Percentiles rank a stretch among this genome's conserved stretches.
These are phyloP conservation scores for Corylus americana DNA, from an alignment of 306 rosid species.

Conservation along the genomic window DNA sequence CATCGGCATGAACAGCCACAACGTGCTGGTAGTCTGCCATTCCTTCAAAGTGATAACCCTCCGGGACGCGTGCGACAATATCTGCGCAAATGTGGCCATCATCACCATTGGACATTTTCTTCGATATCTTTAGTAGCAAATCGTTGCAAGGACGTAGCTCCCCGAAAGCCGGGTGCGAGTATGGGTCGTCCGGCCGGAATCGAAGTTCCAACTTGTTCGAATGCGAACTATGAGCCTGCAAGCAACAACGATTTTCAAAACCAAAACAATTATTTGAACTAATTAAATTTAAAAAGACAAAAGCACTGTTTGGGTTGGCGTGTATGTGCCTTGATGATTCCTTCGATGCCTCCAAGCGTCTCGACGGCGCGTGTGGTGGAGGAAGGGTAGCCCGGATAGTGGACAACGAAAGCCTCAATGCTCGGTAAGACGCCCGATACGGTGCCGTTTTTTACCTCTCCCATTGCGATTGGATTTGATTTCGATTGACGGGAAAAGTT, in stretches of 20 bases:
- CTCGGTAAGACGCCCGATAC: neutral
- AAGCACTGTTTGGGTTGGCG: neutral
- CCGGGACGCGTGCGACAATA: constrained; percentile 55
- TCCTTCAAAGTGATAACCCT: constrained; percentile 82
- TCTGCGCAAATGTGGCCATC: constrained; percentile 47
- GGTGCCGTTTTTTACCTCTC: constrained; percentile 3
- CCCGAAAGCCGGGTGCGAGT: constrained; percentile 81
- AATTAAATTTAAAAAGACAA: too few relatives aligned
- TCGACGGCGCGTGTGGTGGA: constrained; percentile 4
- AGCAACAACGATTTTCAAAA: neutral
- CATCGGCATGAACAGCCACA: constrained; percentile 76
- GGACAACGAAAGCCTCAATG: constrained; percentile 6
- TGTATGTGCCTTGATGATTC: neutral
- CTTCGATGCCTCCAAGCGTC: constrained; percentile 6
- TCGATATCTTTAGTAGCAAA: constrained; percentile 71
- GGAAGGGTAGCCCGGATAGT: constrained; percentile 9
- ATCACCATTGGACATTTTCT: constrained; percentile 29
- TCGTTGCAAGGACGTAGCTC: constrained; percentile 65
- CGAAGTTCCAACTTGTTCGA: constrained; percentile 72
- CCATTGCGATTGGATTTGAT: neutral
- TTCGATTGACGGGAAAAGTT: neutral
- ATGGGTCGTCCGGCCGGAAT: constrained; percentile 83
- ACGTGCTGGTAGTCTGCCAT: constrained; percentile 96
- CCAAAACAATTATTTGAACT: neutral
- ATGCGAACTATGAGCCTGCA: constrained; percentile 57